Base-by-base conservation (phyloP, 2,329 filamentous ascomycete genomes). In the Tetracladium maxilliforme region DNA sequence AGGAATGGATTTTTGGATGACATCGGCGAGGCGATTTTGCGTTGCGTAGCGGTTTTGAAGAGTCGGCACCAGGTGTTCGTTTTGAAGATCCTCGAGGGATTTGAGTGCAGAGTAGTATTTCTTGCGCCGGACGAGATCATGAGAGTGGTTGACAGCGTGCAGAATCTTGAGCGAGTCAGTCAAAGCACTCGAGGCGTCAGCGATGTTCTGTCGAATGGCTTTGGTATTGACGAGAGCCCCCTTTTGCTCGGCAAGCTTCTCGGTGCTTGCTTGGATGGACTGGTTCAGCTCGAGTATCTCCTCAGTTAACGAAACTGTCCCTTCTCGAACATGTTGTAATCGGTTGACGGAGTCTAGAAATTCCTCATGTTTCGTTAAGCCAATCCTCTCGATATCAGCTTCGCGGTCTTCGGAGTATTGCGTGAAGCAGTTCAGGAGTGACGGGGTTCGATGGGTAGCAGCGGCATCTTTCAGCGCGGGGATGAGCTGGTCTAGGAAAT, bases 1-100 rank as follows among this genome's bases (percentile, higher is more conserved):
- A 2, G 90, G 90, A 16, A 95, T 87, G 1, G 87, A 95, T 39
- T 83, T 84, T 48, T 94, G 87, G 35, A 98, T 95, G 57, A 93
- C 71, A 44, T 92, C 83, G 16, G 90, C 90, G 35, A 98, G 76
- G 43, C 86, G 87, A 51, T 94, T 92, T 36, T 94, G 83, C 2
- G 82, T 92, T 7, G 92, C 82, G 38, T 92, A 90, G 44, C 86
- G 86, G 35, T 75, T 76, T 43, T 76, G 70, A 32, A 76, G 66
- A 22, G 64, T 73, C 11, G 70, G 70, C 10, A 75, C n/a, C 57
- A 98, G 66, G 44, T 95, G 83, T 36, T 98, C 86, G 49, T 92
- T 94, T 45, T 95, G 87, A 20, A 98, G 61, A 46, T 98, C 90
- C 41, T 95, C 90, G 23, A 98, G 61, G 4, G 87, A 87, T 38